phyloP scores from a whole-genome alignment of 441 rosid genomes.

The Corymbia calophylla region DNA sequence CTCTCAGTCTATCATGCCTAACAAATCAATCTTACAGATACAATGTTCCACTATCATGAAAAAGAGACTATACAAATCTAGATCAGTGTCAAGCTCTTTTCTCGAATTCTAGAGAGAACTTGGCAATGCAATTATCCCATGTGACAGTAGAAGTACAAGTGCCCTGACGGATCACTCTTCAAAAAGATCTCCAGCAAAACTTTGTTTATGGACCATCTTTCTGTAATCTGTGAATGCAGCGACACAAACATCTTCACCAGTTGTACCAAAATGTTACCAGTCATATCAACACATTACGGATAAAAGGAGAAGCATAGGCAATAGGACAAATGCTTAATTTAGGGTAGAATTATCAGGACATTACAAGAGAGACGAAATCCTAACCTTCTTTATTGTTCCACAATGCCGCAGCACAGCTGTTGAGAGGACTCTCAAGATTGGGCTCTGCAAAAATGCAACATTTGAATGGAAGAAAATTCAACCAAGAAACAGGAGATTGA shows the following conservation, averaged over 20 bases:
- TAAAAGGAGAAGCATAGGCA: not conserved
- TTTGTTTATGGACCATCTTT: constrained; percentile 41
- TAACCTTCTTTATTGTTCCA: constrained; percentile 4
- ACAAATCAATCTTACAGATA: not conserved
- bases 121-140: not conserved
- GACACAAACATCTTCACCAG: not conserved
- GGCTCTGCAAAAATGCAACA: constrained; percentile 1
- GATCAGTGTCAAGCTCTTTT: not conserved
- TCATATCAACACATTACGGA: not conserved
- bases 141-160: not conserved
- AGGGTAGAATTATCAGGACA: not conserved
- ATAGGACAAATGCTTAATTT: not conserved
- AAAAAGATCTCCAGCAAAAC: constrained; percentile 17
- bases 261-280: not conserved
- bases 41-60: not conserved
- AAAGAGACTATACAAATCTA: not conserved
- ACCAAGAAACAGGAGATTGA: not conserved
- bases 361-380: not conserved
- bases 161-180: constrained; percentile 11
- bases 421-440: constrained; percentile 7
- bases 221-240: constrained; percentile 22
- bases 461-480: not conserved
- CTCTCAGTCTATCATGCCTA: not conserved
- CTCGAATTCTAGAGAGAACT: not conserved
- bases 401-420: constrained; percentile 5